Base-by-base conservation (phyloP, 495 filamentous ascomycete species). In the Stereocaulon alpinum region DNA sequence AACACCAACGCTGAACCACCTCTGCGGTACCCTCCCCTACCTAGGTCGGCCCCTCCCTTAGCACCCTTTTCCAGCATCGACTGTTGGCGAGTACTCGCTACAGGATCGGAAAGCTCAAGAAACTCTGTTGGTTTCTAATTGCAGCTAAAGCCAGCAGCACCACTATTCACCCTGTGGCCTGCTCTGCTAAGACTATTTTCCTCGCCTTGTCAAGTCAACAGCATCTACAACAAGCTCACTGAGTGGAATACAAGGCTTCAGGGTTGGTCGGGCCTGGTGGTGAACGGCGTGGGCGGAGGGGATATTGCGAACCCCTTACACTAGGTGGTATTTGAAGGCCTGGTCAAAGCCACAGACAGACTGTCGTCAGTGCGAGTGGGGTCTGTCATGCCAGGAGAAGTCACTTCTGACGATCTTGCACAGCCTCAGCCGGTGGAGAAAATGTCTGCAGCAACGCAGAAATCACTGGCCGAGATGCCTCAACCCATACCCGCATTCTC, bases 401-500 rank as follows among this genome's bases (percentile, higher is more conserved):
- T 6, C 10, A 34, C n/a, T 18, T 27, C 47, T 30, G 20, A 18
- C 29, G 58, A 56, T 20, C 48, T 48, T 32, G 22, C 27, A 22
- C 50, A 56, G 50, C 42, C 34, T 45, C 29, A 45, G 15, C 29
- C 42, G 17, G 37, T 37, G 27, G 57, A 41, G 14, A 63, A 43
- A 11, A 66, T 66, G 64, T 62, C 63, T 29, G 45, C 61, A 47
- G 56, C 57, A 54, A 56, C 52, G n/a, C 63, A 55, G 41, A 67
- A 61, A 45, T 40, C 62, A 30, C 30, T 44, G 3, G 40, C 48
- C 40, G 65, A 65, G 29, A 17, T 59, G 34, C 27, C 32, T 9
- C 60, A 55, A 40, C 44, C 48, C 27, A 51, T 30, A 10, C 54
- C 79, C 52, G 69, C 78, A 56, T 94, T 96, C 72, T 96, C 93